phyloP scores from a whole-genome alignment of 2,329 filamentous ascomycete genomes.

The Colletotrichum navitas region DNA sequence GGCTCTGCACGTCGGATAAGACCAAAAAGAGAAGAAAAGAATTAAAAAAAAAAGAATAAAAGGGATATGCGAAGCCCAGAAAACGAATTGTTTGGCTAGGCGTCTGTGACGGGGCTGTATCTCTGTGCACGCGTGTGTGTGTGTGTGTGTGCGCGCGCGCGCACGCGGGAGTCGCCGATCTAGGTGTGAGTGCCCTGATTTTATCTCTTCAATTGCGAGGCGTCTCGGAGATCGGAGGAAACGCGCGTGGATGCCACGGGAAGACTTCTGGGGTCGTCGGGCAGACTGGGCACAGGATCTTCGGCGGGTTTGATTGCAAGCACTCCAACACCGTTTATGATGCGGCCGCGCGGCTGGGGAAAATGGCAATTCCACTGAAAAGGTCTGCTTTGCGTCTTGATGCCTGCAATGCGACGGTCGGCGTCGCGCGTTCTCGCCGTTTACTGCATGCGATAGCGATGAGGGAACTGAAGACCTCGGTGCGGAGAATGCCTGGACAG shows the following conservation, averaged over 20 bases:
- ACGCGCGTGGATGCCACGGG: conserved; percentile 17
- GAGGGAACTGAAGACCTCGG: not conserved
- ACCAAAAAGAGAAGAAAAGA: not conserved
- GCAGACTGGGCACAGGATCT: conserved; percentile 10
- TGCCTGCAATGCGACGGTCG: conserved; percentile 23
- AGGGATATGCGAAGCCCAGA: not conserved
- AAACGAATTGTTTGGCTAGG: not conserved
- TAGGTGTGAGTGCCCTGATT: not conserved
- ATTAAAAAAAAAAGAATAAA: not conserved
- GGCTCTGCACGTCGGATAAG: conserved; percentile 6
- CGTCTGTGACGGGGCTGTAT: not conserved
- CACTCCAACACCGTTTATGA: not conserved
- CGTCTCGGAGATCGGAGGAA: conserved; percentile 19
- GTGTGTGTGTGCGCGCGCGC: not conserved
- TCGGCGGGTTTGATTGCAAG: conserved; percentile 11
- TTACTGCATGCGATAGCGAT: conserved; percentile 32
- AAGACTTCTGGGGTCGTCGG: not conserved
- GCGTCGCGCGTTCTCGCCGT: conserved; percentile 29
- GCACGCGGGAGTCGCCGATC: not conserved
- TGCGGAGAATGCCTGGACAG: conserved; percentile 30
- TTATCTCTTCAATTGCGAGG: not conserved
- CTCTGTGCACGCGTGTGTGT: not conserved
- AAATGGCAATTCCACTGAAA: not conserved
- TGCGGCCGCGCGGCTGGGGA: conserved; percentile 4
- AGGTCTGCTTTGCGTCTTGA: not conserved